These are phyloP conservation scores for Cordyceps tenuipes DNA, from an alignment of 2,329 filamentous ascomycete species.

Conservation along the genomic window DNA sequence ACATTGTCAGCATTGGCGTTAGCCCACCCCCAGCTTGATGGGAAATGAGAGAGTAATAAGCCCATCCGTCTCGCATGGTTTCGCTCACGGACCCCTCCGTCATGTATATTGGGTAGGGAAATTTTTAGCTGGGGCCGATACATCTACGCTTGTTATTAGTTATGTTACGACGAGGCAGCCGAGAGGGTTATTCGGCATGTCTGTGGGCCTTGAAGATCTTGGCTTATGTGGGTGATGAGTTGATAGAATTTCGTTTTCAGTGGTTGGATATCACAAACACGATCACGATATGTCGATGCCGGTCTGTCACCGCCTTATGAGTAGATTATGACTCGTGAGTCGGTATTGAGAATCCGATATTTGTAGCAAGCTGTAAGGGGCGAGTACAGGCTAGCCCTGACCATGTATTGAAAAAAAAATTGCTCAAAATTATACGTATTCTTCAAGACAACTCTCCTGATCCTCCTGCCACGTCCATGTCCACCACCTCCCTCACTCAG, in stretches of 20 bases:
- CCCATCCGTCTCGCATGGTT: neutral
- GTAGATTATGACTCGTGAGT: no score
- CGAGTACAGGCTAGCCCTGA: no score
- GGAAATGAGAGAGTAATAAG: neutral
- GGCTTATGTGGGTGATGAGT: slow-evolving; percentile 6
- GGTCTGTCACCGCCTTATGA: neutral
- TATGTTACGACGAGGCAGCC: neutral
- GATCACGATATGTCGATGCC: slow-evolving; percentile 2
- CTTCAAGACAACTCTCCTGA: neutral
- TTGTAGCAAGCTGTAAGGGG: no score
- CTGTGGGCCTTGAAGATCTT: slow-evolving; percentile 10
- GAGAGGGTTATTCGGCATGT: slow-evolving; percentile 1
- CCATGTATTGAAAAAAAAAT: no score
- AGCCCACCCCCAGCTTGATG: neutral
- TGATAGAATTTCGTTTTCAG: neutral
- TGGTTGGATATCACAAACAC: neutral
- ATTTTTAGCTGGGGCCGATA: no score
- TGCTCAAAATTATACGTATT: neutral
- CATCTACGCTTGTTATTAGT: neutral
- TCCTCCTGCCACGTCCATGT: neutral
- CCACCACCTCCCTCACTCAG: neutral
- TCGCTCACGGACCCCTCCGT: neutral
- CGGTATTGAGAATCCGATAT: no score
- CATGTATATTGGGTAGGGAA: neutral
- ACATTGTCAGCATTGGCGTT: slow-evolving; percentile 1